Conservation (phyloP, 164 flowering plant species). For the Stephania yunnanensis region DNA sequence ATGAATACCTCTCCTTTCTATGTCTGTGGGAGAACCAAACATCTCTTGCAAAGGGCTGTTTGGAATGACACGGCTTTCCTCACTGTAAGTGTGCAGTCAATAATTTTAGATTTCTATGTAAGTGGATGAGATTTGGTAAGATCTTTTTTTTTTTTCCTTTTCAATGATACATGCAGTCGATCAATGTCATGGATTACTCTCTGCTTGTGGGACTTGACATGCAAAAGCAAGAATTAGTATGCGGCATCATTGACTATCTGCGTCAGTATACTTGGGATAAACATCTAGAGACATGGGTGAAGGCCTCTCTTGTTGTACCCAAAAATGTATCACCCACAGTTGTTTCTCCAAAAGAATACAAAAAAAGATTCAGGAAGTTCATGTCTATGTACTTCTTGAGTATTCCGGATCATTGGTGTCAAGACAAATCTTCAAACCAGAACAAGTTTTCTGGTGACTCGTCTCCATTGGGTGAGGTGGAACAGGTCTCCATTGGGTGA, state of each 20-base stretch:
- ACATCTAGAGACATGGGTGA: conserved; percentile 86
- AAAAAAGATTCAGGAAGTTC: conserved; percentile 86
- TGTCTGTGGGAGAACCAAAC: conserved; percentile 59
- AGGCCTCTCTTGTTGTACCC: conserved; percentile 77
- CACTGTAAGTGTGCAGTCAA: conserved; percentile 47
- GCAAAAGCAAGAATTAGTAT: conserved; percentile 57
- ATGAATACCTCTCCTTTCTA: conserved; percentile 69
- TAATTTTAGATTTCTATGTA: neutral
- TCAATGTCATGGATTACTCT: conserved; percentile 95
- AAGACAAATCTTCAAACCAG: conserved; percentile 28
- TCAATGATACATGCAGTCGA: conserved; percentile 46
- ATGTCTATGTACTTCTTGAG: conserved; percentile 60
- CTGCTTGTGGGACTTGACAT: conserved; percentile 82
- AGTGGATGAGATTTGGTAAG: neutral
- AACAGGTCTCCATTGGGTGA: no score
- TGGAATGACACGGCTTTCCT: conserved; percentile 95
- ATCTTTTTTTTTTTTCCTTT: neutral
- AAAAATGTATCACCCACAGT: conserved; percentile 73
- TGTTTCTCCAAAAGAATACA: conserved; percentile 80
- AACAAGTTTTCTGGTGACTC: conserved; percentile 30
- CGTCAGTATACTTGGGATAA: conserved; percentile 98
- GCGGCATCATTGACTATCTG: conserved; percentile 91
- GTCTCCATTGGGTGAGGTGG: no score
- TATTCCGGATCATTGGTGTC: conserved; percentile 70
- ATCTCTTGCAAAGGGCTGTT: conserved; percentile 63